A percentile compares a stretch with the other conserved stretches of the same genome.
Evolutionary conservation across 352 stramenopile genomes (phyloP).

Genomic region (Phytopythium ostracodes): DNA sequence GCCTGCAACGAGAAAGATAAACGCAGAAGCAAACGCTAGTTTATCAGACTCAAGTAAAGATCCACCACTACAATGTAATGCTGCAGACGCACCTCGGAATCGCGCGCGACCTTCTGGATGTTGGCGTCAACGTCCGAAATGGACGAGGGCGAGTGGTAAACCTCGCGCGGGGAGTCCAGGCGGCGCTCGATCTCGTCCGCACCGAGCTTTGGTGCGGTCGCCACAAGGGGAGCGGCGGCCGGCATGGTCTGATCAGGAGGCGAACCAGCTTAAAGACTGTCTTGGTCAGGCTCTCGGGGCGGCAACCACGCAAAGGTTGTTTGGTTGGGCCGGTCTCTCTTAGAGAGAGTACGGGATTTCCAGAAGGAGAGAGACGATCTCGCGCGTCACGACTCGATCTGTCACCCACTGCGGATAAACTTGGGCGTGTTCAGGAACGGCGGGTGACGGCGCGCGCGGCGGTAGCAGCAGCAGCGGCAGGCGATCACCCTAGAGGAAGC

Average conservation of each 20-base stretch:
- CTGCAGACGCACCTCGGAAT: slow-evolving; percentile 5
- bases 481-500: too few relatives aligned
- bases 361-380: neutral
- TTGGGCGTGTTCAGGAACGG: too few relatives aligned
- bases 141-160: slow-evolving; percentile 58
- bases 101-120: slow-evolving; percentile 23
- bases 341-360: neutral
- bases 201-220: neutral
- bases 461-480: too few relatives aligned
- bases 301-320: neutral
- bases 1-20: too few relatives aligned
- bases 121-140: slow-evolving; percentile 55
- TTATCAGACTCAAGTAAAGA: too few relatives aligned
- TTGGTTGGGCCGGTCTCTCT: neutral
- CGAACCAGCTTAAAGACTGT: neutral
- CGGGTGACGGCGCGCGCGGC: too few relatives aligned
- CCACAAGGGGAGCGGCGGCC: neutral
- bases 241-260: neutral
- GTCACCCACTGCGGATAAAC: too few relatives aligned
- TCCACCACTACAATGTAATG: too few relatives aligned
- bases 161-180: slow-evolving; percentile 29
- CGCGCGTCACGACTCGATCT: too few relatives aligned
- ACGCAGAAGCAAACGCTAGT: too few relatives aligned
- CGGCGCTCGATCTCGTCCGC: slow-evolving; percentile 18
- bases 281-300: neutral